Evolutionary conservation across 2,329 filamentous ascomycete genomes (phyloP).

Genomic region (Cercospora citrullina): DNA sequence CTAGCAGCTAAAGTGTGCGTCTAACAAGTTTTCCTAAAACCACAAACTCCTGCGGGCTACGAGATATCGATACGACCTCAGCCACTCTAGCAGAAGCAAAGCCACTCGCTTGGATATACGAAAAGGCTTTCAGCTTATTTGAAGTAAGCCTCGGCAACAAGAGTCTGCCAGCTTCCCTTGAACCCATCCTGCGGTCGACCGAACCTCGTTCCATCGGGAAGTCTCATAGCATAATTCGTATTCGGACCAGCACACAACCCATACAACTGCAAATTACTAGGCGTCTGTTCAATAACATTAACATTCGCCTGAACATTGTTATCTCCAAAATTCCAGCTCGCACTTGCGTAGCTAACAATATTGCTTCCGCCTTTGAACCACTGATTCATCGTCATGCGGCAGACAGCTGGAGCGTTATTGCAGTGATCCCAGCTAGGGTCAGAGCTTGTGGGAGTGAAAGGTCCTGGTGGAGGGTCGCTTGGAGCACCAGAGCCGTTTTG

Average conservation of each 20-base stretch:
- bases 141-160: constrained; percentile 14
- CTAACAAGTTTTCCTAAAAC: not conserved
- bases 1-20: too few relatives aligned
- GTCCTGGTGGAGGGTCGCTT: constrained; percentile 38
- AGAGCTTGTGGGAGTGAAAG: constrained; percentile 34
- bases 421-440: constrained; percentile 34
- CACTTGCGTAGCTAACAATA: constrained; percentile 40
- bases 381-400: constrained; percentile 34
- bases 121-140: not conserved
- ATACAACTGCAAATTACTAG: constrained; percentile 13
- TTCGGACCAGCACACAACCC: constrained; percentile 5
- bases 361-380: constrained; percentile 29
- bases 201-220: constrained; percentile 16
- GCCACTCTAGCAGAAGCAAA: not conserved
- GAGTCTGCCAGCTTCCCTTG: constrained; percentile 16
- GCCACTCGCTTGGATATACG: too few relatives aligned
- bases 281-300: constrained; percentile 17
- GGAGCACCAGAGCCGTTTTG: not conserved
- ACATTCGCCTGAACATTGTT: constrained; percentile 10
- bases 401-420: constrained; percentile 22
- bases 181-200: constrained; percentile 16
- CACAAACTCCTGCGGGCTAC: not conserved
- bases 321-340: constrained; percentile 42
- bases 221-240: constrained; percentile 17
- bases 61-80: not conserved